Percentiles rank a stretch among this genome's conserved stretches.
Evolutionary conservation across 768 basidiomycete species (phyloP).

Genomic region (Multifurca ochricompacta): DNA sequence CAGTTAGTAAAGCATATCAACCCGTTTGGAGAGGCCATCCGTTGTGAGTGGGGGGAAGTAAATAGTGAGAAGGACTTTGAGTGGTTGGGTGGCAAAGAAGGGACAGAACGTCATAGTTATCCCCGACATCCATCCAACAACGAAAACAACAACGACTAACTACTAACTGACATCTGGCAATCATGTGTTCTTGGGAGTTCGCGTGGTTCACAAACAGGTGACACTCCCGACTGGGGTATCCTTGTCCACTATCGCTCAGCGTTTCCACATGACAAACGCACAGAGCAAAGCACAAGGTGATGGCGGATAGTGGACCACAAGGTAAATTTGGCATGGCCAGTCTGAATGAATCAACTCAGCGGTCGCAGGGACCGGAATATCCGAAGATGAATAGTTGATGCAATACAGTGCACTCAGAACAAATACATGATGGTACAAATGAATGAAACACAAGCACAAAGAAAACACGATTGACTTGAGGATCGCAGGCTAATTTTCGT

Average conservation of each 20-base stretch:
- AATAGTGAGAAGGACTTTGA: background rate
- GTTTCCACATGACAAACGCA: too few species aligned
- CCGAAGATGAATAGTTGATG: background rate
- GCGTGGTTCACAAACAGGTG: too few species aligned
- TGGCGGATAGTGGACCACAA: too few species aligned
- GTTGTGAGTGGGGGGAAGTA: background rate
- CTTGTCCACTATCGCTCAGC: too few species aligned
- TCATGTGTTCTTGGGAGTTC: too few species aligned
- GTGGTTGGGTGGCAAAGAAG: background rate
- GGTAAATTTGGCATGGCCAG: too few species aligned
- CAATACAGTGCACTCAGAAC: background rate
- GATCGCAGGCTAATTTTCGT: background rate
- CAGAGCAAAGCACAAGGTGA: too few species aligned
- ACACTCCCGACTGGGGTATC: too few species aligned
- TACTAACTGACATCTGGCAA: too few species aligned
- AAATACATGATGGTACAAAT: background rate
- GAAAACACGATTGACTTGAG: background rate
- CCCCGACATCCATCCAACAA: too few species aligned
- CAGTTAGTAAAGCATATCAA: slow-evolving; percentile 87
- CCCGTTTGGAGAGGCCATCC: slow-evolving; percentile 44
- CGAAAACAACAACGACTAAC: too few species aligned
- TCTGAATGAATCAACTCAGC: background rate
- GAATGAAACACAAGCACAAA: background rate
- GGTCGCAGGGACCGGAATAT: background rate
- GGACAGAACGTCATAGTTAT: background rate